A percentile compares a stretch with the other conserved stretches of the same genome.
These are phyloP conservation scores for Vitis rupestris DNA, from an alignment of 164 flowering plant genomes.

Conservation along the genomic window DNA sequence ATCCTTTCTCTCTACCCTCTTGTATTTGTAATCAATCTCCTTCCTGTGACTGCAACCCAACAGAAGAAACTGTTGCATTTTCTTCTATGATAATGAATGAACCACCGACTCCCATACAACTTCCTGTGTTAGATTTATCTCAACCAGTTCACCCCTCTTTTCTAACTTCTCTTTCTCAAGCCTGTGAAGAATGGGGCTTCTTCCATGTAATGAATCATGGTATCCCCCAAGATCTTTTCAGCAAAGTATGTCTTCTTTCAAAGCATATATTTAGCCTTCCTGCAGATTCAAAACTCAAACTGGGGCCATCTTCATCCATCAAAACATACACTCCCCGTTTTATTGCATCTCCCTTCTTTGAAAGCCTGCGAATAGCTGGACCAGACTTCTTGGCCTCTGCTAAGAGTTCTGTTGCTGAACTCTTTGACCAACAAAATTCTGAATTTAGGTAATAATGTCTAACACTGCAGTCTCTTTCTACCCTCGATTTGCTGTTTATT, in stretches of 20 bases:
- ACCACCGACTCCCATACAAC: slow-evolving; percentile 29
- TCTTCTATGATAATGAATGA: background rate
- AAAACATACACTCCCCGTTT: slow-evolving; percentile 82
- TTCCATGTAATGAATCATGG: slow-evolving; percentile 84
- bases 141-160: slow-evolving; percentile 46
- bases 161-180: slow-evolving; percentile 53
- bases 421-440: slow-evolving; percentile 37
- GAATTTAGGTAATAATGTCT: slow-evolving; percentile 53
- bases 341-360: slow-evolving; percentile 90
- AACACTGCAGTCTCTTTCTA: background rate
- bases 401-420: slow-evolving; percentile 49
- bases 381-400: slow-evolving; percentile 77
- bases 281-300: slow-evolving; percentile 52
- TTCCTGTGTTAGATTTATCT: slow-evolving; percentile 72
- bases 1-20: background rate
- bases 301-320: slow-evolving; percentile 62
- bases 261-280: slow-evolving; percentile 60
- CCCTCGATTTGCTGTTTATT: background rate
- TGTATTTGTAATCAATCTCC: background rate
- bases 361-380: slow-evolving; percentile 75
- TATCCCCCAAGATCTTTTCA: slow-evolving; percentile 50
- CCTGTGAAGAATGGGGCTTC: slow-evolving; percentile 85
- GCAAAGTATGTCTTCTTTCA: slow-evolving; percentile 39
- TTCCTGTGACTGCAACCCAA: background rate
- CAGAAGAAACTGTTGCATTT: background rate